phyloP scores from a whole-genome alignment of 306 rosid species.

The Ceratonia siliqua region DNA sequence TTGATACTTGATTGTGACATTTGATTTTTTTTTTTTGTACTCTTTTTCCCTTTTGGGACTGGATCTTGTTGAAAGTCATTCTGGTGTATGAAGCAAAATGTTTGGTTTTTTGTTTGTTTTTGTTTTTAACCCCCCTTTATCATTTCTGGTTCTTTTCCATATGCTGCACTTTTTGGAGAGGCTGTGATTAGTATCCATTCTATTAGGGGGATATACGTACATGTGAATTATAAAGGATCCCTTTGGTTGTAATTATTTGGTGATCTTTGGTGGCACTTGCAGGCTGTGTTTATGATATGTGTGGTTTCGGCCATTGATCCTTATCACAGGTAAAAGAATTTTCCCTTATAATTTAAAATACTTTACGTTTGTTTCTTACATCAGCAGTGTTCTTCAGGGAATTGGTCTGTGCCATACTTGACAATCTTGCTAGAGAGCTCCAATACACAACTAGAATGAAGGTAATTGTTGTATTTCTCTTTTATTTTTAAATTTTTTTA shows the following conservation, averaged over 20 bases:
- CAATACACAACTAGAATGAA: constrained; percentile 66
- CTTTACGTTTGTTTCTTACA: constrained; percentile 25
- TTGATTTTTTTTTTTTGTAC: background rate
- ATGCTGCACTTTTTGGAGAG: background rate
- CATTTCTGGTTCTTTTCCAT: background rate
- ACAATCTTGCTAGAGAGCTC: constrained; percentile 77
- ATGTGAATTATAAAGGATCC: background rate
- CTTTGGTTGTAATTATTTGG: constrained; percentile 17
- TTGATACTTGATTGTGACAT: background rate
- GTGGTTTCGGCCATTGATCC: constrained; percentile 88
- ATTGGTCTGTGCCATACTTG: constrained; percentile 57
- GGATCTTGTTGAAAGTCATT: constrained; percentile 18
- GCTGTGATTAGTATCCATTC: background rate
- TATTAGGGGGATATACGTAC: constrained; percentile 12
- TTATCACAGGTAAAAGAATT: constrained; percentile 63
- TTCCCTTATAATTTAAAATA: constrained; percentile 21
- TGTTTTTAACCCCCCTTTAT: background rate
- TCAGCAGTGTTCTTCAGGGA: constrained; percentile 52
- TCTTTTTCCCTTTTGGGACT: background rate
- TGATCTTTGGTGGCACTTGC: constrained; percentile 39
- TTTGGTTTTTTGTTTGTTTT: background rate
- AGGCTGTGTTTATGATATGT: constrained; percentile 92
- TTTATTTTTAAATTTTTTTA: background rate
- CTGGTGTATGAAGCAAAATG: constrained; percentile 15
- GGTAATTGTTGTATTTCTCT: constrained; percentile 47